A percentile compares a stretch with the other conserved stretches of the same genome.
These are phyloP conservation scores for Elongisporangium undulatum DNA, from an alignment of 352 stramenopile genomes.

Conservation along the genomic window DNA sequence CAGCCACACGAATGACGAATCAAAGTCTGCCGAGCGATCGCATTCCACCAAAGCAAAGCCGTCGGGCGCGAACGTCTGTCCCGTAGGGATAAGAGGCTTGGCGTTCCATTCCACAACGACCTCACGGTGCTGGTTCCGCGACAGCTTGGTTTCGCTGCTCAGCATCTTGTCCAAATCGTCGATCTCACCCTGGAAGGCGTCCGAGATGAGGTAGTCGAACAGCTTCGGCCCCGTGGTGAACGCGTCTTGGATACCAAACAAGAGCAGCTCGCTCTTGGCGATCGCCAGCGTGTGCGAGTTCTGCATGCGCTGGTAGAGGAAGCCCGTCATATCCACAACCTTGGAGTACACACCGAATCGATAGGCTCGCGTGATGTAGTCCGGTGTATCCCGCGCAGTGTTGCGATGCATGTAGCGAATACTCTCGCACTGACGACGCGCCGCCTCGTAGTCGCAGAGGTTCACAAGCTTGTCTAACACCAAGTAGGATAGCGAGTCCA, in stretches of 20 bases:
- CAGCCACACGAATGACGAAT: constrained; percentile 53
- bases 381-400: constrained; percentile 62
- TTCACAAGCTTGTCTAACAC: constrained; percentile 77
- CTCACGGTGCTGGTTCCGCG: constrained; percentile 77
- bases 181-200: constrained; percentile 32
- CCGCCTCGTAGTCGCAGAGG: constrained; percentile 55
- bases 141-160: constrained; percentile 21
- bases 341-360: constrained; percentile 83
- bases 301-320: constrained; percentile 70
- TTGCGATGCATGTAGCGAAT: constrained; percentile 50
- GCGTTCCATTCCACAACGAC: constrained; percentile 70
- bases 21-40: constrained; percentile 55
- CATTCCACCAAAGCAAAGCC: constrained; percentile 41
- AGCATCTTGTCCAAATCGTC: constrained; percentile 40
- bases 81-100: constrained; percentile 22
- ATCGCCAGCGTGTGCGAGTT: constrained; percentile 74
- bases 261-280: constrained; percentile 44
- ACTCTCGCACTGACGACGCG: constrained; percentile 35
- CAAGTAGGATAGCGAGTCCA: constrained; percentile 82
- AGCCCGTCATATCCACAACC: constrained; percentile 78
- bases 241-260: constrained; percentile 54
- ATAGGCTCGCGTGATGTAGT: constrained; percentile 78
- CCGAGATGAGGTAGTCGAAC: constrained; percentile 37
- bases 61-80: constrained; percentile 39
- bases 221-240: constrained; percentile 40